These are phyloP conservation scores for Fomitopsis palustris DNA, from an alignment of 1,284 basidiomycete genomes.

Conservation along the genomic window DNA sequence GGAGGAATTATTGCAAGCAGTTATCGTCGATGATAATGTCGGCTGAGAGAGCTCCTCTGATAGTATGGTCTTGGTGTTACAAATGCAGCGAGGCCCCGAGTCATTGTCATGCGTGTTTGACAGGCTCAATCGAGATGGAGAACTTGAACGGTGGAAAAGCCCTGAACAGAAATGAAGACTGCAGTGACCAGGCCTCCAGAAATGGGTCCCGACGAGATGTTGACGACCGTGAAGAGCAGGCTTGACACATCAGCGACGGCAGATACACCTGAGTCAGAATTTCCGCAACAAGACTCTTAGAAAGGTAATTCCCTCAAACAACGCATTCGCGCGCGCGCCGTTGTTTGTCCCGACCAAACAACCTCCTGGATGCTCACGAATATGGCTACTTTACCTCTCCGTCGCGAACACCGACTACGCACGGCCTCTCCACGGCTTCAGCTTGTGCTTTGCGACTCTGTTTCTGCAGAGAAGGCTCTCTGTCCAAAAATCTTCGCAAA, in stretches of 20 bases:
- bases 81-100: too few species aligned
- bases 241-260: background rate
- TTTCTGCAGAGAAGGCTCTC: background rate
- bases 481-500: conserved; percentile 52
- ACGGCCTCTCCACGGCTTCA: conserved; percentile 1
- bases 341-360: conserved; percentile 32
- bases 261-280: background rate
- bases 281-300: background rate
- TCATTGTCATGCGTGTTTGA: too few species aligned
- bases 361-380: conserved; percentile 23
- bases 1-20: too few species aligned
- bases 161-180: too few species aligned
- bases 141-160: too few species aligned
- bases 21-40: too few species aligned
- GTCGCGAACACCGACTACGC: conserved; percentile 19
- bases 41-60: too few species aligned
- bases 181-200: too few species aligned
- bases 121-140: too few species aligned
- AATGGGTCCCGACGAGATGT: too few species aligned
- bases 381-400: conserved; percentile 22
- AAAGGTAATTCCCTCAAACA: background rate
- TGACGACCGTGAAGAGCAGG: background rate
- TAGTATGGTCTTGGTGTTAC: too few species aligned
- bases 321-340: background rate
- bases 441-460: background rate